These are phyloP conservation scores for Puccinia hordei DNA, from an alignment of 1,284 basidiomycete genomes.

Conservation along the genomic window DNA sequence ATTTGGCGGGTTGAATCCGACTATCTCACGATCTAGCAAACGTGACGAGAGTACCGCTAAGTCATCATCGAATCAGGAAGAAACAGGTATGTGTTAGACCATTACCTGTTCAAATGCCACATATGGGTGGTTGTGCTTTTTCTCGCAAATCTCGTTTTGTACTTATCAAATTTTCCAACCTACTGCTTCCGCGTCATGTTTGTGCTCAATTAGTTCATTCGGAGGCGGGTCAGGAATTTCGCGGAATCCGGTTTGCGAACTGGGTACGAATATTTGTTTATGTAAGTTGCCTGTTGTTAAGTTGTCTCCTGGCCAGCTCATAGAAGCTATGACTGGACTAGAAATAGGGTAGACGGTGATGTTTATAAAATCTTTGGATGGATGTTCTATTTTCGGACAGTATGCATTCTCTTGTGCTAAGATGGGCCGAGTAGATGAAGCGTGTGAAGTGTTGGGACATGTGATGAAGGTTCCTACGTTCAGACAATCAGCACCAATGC, in stretches of 20 bases:
- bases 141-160: neutral
- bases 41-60: conserved; percentile 19
- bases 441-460: conserved; percentile 78
- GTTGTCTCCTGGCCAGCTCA: neutral
- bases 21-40: conserved; percentile 1
- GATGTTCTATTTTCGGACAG: conserved; percentile 61
- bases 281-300: conserved; percentile 62
- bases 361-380: neutral
- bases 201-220: conserved; percentile 35
- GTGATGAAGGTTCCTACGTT: conserved; percentile 76
- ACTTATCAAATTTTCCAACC: conserved; percentile 66
- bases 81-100: conserved; percentile 27
- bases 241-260: conserved; percentile 78
- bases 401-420: conserved; percentile 79
- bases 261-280: conserved; percentile 85
- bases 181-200: neutral
- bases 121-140: neutral
- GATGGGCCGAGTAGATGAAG: conserved; percentile 67
- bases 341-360: neutral
- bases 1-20: conserved; percentile 33
- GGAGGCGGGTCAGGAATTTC: conserved; percentile 64
- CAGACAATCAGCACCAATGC: conserved; percentile 65
- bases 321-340: neutral
- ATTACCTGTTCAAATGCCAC: neutral
- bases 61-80: neutral